These are phyloP conservation scores for Apiospora sp. DNA, from an alignment of 2,329 filamentous ascomycete species.

Conservation along the genomic window DNA sequence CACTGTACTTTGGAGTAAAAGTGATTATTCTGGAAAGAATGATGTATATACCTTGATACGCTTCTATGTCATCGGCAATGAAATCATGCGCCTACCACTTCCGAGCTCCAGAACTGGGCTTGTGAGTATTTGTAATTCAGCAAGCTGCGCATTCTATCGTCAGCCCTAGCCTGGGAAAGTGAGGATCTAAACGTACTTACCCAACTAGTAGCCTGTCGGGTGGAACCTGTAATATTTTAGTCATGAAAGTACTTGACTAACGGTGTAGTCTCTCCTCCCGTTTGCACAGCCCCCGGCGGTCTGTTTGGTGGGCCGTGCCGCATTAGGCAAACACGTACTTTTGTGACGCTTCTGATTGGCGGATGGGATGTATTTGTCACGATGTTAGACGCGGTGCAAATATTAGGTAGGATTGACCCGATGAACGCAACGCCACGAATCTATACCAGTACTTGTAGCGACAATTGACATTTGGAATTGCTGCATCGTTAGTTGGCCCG, in stretches of 20 bases:
- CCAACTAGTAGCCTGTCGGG: neutral
- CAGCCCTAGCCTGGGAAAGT: neutral
- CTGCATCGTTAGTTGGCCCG: neutral
- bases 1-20: no score
- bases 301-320: neutral
- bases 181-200: neutral
- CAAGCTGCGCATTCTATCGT: neutral
- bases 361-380: neutral
- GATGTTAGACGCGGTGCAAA: neutral
- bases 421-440: neutral
- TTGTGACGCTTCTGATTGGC: neutral
- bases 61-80: no score
- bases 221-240: neutral
- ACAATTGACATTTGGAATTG: neutral
- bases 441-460: neutral
- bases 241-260: neutral
- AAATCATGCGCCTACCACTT: no score
- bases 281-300: neutral
- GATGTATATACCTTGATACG: no score
- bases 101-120: no score
- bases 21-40: no score
- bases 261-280: neutral
- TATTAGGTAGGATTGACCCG: no score
- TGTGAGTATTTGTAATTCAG: neutral
- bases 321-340: slow-evolving; percentile 10